A percentile compares a stretch with the other conserved stretches of the same genome.
Evolutionary conservation across 345 rosid genomes (phyloP).

Genomic region (Lepidium didymum): DNA sequence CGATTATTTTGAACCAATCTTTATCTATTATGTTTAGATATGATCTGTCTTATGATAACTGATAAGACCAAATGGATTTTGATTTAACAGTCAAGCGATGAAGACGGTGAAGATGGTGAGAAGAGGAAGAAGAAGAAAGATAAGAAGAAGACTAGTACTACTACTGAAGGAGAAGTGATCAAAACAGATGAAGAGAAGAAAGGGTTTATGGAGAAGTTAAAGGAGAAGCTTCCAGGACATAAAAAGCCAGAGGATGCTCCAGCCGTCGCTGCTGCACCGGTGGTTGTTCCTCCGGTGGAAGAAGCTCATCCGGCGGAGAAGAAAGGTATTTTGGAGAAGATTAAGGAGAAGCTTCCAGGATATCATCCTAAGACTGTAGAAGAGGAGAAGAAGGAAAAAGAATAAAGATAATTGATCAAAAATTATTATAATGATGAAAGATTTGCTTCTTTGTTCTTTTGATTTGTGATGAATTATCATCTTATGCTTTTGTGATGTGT

Average conservation of each 20-base stretch:
- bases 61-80: too few relatives aligned
- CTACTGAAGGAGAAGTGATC: slow-evolving; percentile 27
- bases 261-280: slow-evolving; percentile 23
- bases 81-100: slow-evolving; percentile 57
- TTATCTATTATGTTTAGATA: background rate
- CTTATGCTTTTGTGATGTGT: slow-evolving; percentile 24
- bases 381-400: slow-evolving; percentile 37
- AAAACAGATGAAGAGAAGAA: slow-evolving; percentile 41
- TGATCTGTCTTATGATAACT: background rate
- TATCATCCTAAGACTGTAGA: slow-evolving; percentile 52
- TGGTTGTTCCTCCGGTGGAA: slow-evolving; percentile 27
- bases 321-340: slow-evolving; percentile 76
- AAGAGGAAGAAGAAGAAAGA: slow-evolving; percentile 55
- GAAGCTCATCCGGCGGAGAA: slow-evolving; percentile 42
- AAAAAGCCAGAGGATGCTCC: slow-evolving; percentile 38
- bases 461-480: slow-evolving; percentile 3
- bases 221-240: slow-evolving; percentile 45
- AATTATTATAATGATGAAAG: slow-evolving; percentile 4
- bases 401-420: background rate
- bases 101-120: slow-evolving; percentile 61
- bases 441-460: background rate
- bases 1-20: too few relatives aligned
- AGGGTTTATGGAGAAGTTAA: slow-evolving; percentile 45
- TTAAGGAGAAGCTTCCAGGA: slow-evolving; percentile 91
- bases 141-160: slow-evolving; percentile 22